Evolutionary conservation across 495 filamentous ascomycete species (phyloP), one percentile per base, ranked within the genome.

Genomic region (Hypoxylon rickii): DNA sequence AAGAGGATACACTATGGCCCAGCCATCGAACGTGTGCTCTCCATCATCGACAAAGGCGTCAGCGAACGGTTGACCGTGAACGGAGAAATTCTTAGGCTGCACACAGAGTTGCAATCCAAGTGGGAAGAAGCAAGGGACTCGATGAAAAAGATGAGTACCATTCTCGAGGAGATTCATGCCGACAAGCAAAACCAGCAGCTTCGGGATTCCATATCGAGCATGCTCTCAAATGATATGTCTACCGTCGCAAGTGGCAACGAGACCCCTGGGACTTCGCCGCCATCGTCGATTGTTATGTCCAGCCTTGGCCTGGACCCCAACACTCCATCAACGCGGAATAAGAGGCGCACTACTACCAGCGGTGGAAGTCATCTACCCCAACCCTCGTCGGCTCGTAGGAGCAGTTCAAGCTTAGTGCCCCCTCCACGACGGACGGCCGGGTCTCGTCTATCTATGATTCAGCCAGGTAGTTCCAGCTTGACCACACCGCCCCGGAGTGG

Each of bases 1-100:
- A 98, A 97, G 77, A 96, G 92, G 69, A 83, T 84, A 56, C 93
- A 97, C 68, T 98, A 97, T 66, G 86, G 92, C 5, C 89, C 90
- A n/a, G 90, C 94, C 2, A 96, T 98, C 61, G 90, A 92, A 66
- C 84, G 90, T 38, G 89, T 97, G 10, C 73, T 97, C 34, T 81
- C 83, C 15, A 94, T 97, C 67, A 96, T 97, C 37, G 89, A 94
- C 54, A 93, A 90, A 65, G 94, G 92, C 15, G 86, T 97, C 55
- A 88, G 87, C 62, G 90, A 97, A 60, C 84, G 94, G 11, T 73
- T 95, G 31, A 97, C 93, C 1, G 89, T 97, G 38, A 97, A 97
- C 62, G 92, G 94, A 20, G 94, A 98, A 73, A 92, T 96, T 51
- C 68, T 96, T 20, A 81, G 89, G 12, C 75, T 97, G 20, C 83